These are phyloP conservation scores for Didymella sp. DNA, from an alignment of 2,329 filamentous ascomycete genomes.

Conservation along the genomic window DNA sequence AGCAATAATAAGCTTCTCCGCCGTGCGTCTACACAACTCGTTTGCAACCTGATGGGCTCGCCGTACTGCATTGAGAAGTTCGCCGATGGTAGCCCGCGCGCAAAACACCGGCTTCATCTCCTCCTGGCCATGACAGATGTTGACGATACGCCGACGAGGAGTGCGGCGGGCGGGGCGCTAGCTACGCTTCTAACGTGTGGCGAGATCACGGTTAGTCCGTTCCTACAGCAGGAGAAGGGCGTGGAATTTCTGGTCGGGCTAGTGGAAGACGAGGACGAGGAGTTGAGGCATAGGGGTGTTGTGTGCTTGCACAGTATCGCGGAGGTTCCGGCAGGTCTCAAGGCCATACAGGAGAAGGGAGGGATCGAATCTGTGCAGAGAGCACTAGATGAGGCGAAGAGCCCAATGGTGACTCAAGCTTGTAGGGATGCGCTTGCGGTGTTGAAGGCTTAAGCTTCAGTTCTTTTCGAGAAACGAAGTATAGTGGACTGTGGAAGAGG, in stretches of 20 bases:
- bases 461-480: too few species aligned
- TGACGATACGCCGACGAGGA: slow-evolving; percentile 78
- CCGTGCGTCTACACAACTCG: slow-evolving; percentile 83
- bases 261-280: slow-evolving; percentile 73
- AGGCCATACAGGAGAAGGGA: slow-evolving; percentile 59
- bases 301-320: slow-evolving; percentile 79
- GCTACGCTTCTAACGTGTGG: slow-evolving; percentile 78
- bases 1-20: slow-evolving; percentile 76
- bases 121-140: slow-evolving; percentile 87
- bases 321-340: slow-evolving; percentile 57
- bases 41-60: slow-evolving; percentile 85
- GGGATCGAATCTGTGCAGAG: slow-evolving; percentile 73
- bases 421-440: slow-evolving; percentile 76
- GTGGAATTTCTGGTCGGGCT: slow-evolving; percentile 80
- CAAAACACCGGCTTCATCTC: slow-evolving; percentile 78
- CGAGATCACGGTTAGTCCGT: slow-evolving; percentile 73
- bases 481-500: not conserved
- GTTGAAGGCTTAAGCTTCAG: slow-evolving; percentile 53
- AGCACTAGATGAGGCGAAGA: slow-evolving; percentile 72
- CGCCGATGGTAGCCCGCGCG: slow-evolving; percentile 69
- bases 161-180: slow-evolving; percentile 85
- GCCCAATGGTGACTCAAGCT: slow-evolving; percentile 72
- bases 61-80: slow-evolving; percentile 73
- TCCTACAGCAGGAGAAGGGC: slow-evolving; percentile 72
- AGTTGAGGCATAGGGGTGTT: slow-evolving; percentile 73